These are phyloP conservation scores for Eucalyptus pauciflora DNA, from an alignment of 345 rosid species.

Conservation along the genomic window DNA sequence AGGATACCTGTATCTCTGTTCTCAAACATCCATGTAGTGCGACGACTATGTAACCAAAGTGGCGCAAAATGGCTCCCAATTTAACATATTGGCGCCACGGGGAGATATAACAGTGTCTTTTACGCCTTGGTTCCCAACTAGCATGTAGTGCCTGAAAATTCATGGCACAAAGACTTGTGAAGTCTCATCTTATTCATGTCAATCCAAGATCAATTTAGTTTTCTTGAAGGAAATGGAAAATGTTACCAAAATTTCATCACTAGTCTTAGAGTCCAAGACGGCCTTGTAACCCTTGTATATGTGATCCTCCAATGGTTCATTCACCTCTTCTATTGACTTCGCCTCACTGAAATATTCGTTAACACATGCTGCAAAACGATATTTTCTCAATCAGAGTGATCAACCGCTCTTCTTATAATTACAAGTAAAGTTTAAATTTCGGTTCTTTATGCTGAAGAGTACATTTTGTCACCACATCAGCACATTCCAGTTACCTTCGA, in stretches of 20 bases:
- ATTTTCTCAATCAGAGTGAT: background rate
- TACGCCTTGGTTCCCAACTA: constrained; percentile 85
- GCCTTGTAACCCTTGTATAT: constrained; percentile 62
- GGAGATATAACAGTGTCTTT: constrained; percentile 33
- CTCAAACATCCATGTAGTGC: constrained; percentile 80
- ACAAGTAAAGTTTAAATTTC: background rate
- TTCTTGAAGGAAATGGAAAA: background rate
- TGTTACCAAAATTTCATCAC: constrained; percentile 63
- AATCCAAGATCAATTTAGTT: background rate
- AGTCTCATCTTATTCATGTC: background rate
- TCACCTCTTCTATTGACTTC: constrained; percentile 3
- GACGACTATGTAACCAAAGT: constrained; percentile 64
- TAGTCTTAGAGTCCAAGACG: constrained; percentile 71
- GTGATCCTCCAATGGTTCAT: constrained; percentile 33
- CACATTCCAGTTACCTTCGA: constrained; percentile 35
- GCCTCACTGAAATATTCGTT: constrained; percentile 44
- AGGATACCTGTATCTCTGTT: constrained; percentile 68
- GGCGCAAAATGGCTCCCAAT: constrained; percentile 77
- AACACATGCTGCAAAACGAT: constrained; percentile 48
- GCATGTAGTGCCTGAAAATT: constrained; percentile 54
- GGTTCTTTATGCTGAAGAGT: background rate
- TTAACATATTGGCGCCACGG: constrained; percentile 82
- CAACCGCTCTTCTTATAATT: background rate
- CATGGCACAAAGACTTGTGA: background rate
- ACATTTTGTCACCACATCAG: background rate